A percentile compares a stretch with the other conserved stretches of the same genome.
Conservation (phyloP, 768 basidiomycete species). For the Mycena crocata region DNA sequence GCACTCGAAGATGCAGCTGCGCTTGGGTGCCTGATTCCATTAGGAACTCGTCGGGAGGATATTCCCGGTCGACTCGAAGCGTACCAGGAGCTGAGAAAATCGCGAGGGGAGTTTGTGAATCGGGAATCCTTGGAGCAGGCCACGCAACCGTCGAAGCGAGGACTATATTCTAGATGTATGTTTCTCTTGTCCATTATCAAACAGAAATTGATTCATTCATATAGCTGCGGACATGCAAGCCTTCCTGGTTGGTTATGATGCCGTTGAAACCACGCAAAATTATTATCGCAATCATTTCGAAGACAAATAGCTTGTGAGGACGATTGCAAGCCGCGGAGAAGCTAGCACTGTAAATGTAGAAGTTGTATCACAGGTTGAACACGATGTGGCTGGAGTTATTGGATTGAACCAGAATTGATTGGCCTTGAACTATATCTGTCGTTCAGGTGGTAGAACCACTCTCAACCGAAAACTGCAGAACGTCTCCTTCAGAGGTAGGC, state of each 20-base stretch:
- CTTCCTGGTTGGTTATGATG: constrained; percentile 19
- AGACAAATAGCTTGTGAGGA: too few relatives aligned
- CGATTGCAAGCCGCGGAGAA: too few relatives aligned
- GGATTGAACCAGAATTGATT: too few relatives aligned
- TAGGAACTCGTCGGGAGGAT: constrained; percentile 14
- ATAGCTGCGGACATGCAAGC: constrained; percentile 18
- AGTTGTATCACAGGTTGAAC: too few relatives aligned
- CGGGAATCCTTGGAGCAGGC: constrained; percentile 27
- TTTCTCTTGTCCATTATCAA: neutral
- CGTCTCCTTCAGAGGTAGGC: too few relatives aligned
- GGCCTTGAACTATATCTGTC: too few relatives aligned
- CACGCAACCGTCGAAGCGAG: constrained; percentile 18
- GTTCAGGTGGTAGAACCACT: too few relatives aligned
- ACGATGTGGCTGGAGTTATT: too few relatives aligned
- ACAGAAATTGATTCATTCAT: neutral
- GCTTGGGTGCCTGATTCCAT: constrained; percentile 19
- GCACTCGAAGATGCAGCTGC: constrained; percentile 38
- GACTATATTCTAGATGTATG: constrained; percentile 12
- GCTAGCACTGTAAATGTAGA: too few relatives aligned
- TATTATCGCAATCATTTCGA: constrained; percentile 17
- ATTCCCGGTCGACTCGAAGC: constrained; percentile 22
- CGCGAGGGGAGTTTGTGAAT: constrained; percentile 27
- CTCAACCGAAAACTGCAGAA: too few relatives aligned
- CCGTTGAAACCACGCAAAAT: constrained; percentile 12
- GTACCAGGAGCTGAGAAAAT: constrained; percentile 20